Base-by-base conservation (phyloP, 228 moss, liverwort and hornwort species). In the Sphagnum fallax region DNA sequence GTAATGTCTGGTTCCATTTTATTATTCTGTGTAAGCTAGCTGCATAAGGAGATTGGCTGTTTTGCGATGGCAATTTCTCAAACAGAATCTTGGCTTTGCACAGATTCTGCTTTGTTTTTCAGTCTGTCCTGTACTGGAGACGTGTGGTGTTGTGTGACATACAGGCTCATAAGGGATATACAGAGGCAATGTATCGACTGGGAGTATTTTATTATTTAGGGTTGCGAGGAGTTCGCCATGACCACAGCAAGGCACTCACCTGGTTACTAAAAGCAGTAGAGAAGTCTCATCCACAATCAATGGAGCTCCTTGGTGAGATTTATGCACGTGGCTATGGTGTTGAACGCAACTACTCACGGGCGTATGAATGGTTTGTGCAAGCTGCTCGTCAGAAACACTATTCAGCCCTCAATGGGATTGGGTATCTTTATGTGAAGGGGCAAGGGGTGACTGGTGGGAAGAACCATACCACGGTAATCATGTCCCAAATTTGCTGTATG, bases 301-400 rank as follows among this genome's bases (percentile, higher is more conserved):
- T 86, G 83, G 89, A 86, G 77, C 80, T 89, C 8, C 80, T 85
- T 51, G 86, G 89, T 53, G 89, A 89, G 65, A 89, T 88, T 64
- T 88, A 88, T 77, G 79, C 89, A 65, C 81, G 89, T 65, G 89
- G 89, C 55, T 86, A 83, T 73, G 89, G 89, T 53, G 89, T 89
- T 65, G 75, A 86, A 64, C 80, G 83, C 66, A 86, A 89, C 72
- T 89, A 83, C 61, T 82, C 83, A 5, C 82, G 77, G 59, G 83
- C 89, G 14, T 80, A 80, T 62, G 83, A 89, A 70, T 81, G 81
- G 83, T 89, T 89, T 68, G 62, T 75, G 69, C 78, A 81, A 67
- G 89, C 89, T 72, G 83, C 79, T 67, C 76, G 69, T 67, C 83
- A 71, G 61, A 83, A 79, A 51, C 85, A 89, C 63, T 77, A 78